These are phyloP conservation scores for Astragalus glycyphyllos DNA, from an alignment of 306 rosid genomes.

Conservation along the genomic window DNA sequence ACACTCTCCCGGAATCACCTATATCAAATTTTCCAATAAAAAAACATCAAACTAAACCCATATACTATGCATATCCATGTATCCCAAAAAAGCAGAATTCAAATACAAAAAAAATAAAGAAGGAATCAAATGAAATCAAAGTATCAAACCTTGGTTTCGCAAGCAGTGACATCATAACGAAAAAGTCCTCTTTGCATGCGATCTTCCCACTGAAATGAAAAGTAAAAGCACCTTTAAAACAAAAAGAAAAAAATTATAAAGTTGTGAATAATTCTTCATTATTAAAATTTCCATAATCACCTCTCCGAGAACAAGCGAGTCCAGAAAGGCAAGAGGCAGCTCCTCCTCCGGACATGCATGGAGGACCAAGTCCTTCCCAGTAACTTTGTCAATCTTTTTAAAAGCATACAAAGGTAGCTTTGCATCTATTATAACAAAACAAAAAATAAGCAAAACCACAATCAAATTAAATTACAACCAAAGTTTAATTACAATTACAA, in stretches of 20 bases:
- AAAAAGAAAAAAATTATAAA: not conserved
- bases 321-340: constrained; percentile 79
- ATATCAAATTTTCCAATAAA: constrained; percentile 37
- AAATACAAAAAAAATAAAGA: not conserved
- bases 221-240: constrained; percentile 30
- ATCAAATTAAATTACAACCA: not conserved
- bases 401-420: constrained; percentile 90
- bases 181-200: constrained; percentile 92
- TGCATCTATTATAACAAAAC: constrained; percentile 60
- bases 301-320: constrained; percentile 91
- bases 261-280: constrained; percentile 6
- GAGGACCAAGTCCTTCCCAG: constrained; percentile 41
- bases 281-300: constrained; percentile 43
- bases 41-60: constrained; percentile 21
- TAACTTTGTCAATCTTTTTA: constrained; percentile 51
- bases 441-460: constrained; percentile 2
- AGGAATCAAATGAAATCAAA: constrained; percentile 11
- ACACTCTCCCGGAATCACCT: constrained; percentile 85
- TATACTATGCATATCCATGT: not conserved
- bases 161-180: constrained; percentile 93
- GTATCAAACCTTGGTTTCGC: constrained; percentile 80
- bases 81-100: not conserved
- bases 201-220: constrained; percentile 81
- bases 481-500: not conserved
- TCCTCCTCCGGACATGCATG: constrained; percentile 53